These are phyloP conservation scores for Monosporascus ibericus DNA, from an alignment of 2,329 filamentous ascomycete species.

Conservation along the genomic window DNA sequence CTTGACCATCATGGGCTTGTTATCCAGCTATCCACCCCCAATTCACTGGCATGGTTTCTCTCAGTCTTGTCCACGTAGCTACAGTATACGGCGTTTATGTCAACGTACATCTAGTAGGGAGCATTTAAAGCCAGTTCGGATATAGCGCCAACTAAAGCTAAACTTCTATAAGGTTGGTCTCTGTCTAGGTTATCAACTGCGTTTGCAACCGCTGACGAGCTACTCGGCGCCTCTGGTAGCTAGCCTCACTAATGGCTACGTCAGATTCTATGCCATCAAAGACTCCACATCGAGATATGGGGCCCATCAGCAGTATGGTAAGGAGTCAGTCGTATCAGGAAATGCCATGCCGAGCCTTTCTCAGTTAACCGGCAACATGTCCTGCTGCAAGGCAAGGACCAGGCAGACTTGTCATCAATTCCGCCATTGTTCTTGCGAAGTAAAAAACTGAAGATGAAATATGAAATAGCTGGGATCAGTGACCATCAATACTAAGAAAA, in stretches of 20 bases:
- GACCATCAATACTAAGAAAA: slow-evolving; percentile 1
- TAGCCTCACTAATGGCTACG: slow-evolving; percentile 2
- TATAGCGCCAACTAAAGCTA: too few species aligned
- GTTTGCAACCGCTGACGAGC: slow-evolving; percentile 1
- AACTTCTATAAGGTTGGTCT: not conserved
- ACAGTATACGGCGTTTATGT: too few species aligned
- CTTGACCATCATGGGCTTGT: too few species aligned
- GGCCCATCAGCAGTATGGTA: slow-evolving; percentile 5
- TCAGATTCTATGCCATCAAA: slow-evolving; percentile 1
- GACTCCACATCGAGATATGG: slow-evolving; percentile 3
- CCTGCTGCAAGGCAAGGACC: slow-evolving; percentile 9
- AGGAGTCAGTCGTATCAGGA: not conserved
- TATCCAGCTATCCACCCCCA: too few species aligned
- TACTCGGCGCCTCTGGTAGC: slow-evolving; percentile 5
- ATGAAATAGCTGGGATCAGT: too few species aligned
- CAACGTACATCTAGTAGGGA: too few species aligned
- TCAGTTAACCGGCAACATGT: not conserved
- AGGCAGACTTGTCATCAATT: slow-evolving; percentile 11
- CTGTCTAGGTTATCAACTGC: not conserved
- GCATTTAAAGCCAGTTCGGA: too few species aligned
- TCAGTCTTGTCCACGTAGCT: too few species aligned
- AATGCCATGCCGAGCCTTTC: not conserved
- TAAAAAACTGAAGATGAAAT: not conserved
- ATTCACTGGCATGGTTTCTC: too few species aligned
- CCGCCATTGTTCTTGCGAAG: slow-evolving; percentile 6